Percentiles rank a stretch among this genome's conserved stretches.
phyloP scores from a whole-genome alignment of 2,329 filamentous ascomycete species.

The Pseudogymnoascus sp. region DNA sequence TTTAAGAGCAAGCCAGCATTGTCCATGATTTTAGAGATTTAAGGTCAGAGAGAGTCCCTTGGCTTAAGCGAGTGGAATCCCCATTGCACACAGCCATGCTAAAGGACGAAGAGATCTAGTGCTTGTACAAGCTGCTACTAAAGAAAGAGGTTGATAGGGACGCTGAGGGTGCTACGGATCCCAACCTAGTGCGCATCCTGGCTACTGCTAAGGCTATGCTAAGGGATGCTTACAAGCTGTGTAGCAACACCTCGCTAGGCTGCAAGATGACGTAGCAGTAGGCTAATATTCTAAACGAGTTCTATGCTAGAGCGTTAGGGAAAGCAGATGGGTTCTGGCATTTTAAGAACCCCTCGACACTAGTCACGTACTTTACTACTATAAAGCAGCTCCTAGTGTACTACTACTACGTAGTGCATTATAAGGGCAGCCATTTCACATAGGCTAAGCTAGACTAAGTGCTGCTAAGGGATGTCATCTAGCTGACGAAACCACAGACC shows the following conservation, averaged over 20 bases:
- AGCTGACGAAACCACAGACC: not conserved
- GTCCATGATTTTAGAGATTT: conserved; percentile 13
- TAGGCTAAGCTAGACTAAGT: not conserved
- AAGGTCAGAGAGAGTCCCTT: conserved; percentile 12
- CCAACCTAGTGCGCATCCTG: conserved; percentile 13
- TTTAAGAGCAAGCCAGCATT: conserved; percentile 12
- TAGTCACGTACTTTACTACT: conserved; percentile 15
- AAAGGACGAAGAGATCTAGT: conserved; percentile 14
- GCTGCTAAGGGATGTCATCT: not conserved
- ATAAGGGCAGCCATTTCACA: conserved; percentile 10
- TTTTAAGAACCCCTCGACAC: conserved; percentile 13
- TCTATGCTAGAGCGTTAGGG: conserved; percentile 9
- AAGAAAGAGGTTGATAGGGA: conserved; percentile 13
- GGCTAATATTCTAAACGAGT: conserved; percentile 16
- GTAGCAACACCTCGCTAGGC: conserved; percentile 12
- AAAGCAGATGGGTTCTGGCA: conserved; percentile 12
- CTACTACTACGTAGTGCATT: conserved; percentile 14
- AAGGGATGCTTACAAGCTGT: conserved; percentile 14
- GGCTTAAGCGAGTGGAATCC: conserved; percentile 13
- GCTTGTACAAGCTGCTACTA: conserved; percentile 14
- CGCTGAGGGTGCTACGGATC: conserved; percentile 9
- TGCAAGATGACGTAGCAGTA: conserved; percentile 15
- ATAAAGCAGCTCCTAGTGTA: conserved; percentile 16
- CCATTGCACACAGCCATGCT: not conserved
- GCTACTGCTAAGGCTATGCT: conserved; percentile 12